Evolutionary conservation across 1,139 yeast species (phyloP).

Genomic region (Geotrichum siamense): DNA sequence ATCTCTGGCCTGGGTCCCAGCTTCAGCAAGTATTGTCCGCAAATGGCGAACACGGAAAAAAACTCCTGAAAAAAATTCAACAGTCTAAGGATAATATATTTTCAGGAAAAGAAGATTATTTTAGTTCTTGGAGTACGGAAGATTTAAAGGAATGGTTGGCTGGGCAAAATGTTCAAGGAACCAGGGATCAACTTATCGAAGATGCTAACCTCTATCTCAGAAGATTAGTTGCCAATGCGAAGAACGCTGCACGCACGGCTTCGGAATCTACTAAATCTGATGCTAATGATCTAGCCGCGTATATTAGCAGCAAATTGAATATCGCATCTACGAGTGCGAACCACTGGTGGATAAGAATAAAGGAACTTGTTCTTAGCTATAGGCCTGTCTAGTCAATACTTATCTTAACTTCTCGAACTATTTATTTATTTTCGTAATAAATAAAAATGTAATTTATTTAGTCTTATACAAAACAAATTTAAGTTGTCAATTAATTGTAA

Average conservation of each 20-base stretch:
- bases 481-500: no score
- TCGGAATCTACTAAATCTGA: constrained; percentile 1
- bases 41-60: constrained; percentile 1
- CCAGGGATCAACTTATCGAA: constrained; percentile 10
- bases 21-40: constrained; percentile 9
- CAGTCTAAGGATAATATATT: constrained; percentile 23
- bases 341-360: constrained; percentile 3
- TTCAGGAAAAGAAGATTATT: constrained; percentile 34
- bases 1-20: constrained; percentile 14
- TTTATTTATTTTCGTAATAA: neutral
- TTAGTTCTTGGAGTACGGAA: constrained; percentile 39
- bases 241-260: constrained; percentile 36
- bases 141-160: constrained; percentile 14
- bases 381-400: constrained; percentile 2
- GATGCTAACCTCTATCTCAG: constrained; percentile 3
- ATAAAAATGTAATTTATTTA: neutral
- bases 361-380: neutral
- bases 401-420: no score
- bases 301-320: neutral
- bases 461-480: no score
- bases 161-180: constrained; percentile 10
- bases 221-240: neutral
- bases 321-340: constrained; percentile 7
- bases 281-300: neutral
- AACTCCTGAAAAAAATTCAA: constrained; percentile 18